Evolutionary conservation across 2,329 filamentous ascomycete species (phyloP).

Genomic region (Ophiosphaerella korrae): DNA sequence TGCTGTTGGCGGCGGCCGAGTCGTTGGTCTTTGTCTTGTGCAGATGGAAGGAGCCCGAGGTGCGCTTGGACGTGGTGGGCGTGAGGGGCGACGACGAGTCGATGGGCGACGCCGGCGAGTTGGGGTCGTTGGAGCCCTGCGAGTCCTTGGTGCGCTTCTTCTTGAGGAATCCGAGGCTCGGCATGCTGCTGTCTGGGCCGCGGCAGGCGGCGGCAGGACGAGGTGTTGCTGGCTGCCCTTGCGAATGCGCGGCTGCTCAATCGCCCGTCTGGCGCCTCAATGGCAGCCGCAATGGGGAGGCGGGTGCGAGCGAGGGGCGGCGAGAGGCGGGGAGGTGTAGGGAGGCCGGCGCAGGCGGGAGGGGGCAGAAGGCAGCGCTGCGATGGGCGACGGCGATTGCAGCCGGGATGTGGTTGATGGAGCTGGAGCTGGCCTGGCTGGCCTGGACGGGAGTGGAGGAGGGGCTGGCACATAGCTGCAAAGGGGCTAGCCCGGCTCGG

Average conservation of each 20-base stretch:
- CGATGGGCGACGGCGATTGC: no score
- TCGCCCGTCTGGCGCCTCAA: not conserved
- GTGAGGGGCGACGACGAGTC: conserved; percentile 55
- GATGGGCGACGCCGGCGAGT: conserved; percentile 69
- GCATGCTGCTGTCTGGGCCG: conserved; percentile 64
- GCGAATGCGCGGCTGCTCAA: conserved; percentile 15
- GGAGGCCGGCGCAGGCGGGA: not conserved
- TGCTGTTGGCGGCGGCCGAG: conserved; percentile 16
- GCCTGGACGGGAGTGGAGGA: no score
- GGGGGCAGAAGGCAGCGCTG: not conserved
- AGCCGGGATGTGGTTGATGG: not conserved
- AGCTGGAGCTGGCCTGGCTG: no score
- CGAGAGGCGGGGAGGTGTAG: not conserved
- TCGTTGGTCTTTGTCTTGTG: conserved; percentile 39
- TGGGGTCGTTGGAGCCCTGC: conserved; percentile 62
- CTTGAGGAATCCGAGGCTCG: conserved; percentile 93
- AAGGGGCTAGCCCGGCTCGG: not conserved
- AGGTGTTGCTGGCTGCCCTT: not conserved
- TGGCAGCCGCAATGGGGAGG: conserved; percentile 3
- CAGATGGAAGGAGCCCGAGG: conserved; percentile 36
- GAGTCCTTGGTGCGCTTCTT: conserved; percentile 98
- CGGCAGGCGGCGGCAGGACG: conserved; percentile 4
- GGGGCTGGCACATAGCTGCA: not conserved
- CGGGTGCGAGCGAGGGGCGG: conserved; percentile 9
- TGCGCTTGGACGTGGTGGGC: conserved; percentile 40